These are phyloP conservation scores for Plasmodium blacklocki DNA, from an alignment of 169 alveolate genomes.

Conservation along the genomic window DNA sequence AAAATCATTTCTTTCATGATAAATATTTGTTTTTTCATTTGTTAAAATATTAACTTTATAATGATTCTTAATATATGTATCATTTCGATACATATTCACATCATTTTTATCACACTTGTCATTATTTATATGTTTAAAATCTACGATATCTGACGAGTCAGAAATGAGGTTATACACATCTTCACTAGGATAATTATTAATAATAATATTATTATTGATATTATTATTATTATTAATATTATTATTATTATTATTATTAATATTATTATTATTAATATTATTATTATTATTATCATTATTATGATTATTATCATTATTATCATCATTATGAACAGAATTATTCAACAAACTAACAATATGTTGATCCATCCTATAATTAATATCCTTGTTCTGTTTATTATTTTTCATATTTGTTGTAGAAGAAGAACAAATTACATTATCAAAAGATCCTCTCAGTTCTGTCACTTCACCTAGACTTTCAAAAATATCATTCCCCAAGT, in stretches of 20 bases:
- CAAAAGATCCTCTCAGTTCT: too few species aligned
- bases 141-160: neutral
- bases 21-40: neutral
- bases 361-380: too few species aligned
- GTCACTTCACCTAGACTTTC: too few species aligned
- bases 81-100: neutral
- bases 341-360: neutral
- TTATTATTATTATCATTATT: neutral
- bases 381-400: too few species aligned
- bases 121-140: neutral
- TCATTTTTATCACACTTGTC: neutral
- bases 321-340: neutral
- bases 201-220: too few species aligned
- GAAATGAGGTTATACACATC: conserved; percentile 27
- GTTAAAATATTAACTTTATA: neutral
- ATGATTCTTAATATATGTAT: neutral
- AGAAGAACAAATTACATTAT: too few species aligned
- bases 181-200: neutral
- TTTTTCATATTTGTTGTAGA: too few species aligned
- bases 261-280: neutral
- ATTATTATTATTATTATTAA: neutral
- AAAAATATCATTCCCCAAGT: too few species aligned
- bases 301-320: neutral
- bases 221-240: neutral
- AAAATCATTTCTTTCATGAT: conserved; percentile 9